Conservation (phyloP, 2,329 filamentous ascomycete genomes). For the Colletotrichum echinochloae region DNA sequence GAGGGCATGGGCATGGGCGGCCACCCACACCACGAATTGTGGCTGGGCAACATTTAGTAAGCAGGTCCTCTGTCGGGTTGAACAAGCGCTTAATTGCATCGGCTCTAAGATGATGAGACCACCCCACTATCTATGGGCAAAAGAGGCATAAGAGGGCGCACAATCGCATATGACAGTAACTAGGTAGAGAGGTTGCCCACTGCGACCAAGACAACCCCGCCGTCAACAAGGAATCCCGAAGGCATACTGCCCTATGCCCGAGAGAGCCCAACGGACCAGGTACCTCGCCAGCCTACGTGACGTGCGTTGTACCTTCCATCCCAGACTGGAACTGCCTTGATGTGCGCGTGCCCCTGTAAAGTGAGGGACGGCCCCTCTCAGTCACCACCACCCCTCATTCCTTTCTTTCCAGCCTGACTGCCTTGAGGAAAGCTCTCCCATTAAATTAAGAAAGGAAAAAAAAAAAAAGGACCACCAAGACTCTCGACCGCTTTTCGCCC, state of each 20-base stretch:
- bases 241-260: constrained; percentile 20
- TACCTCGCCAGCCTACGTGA: neutral
- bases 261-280: neutral
- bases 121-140: neutral
- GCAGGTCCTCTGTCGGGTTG: too few species aligned
- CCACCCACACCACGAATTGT: too few species aligned
- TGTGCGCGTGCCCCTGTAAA: constrained; percentile 11
- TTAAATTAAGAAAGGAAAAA: constrained; percentile 7
- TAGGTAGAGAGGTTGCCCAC: constrained; percentile 14
- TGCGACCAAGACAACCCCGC: constrained; percentile 7
- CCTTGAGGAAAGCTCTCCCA: constrained; percentile 33
- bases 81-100: constrained; percentile 1
- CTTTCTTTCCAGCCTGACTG: constrained; percentile 27
- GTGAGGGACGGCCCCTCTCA: neutral
- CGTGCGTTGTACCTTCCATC: neutral
- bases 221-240: constrained; percentile 9
- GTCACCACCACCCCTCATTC: constrained; percentile 27
- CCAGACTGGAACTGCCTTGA: neutral
- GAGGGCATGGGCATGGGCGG: too few species aligned
- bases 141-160: neutral
- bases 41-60: constrained; percentile 1
- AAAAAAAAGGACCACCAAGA: constrained; percentile 20
- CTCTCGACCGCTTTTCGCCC: constrained; percentile 4
- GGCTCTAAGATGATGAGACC: too few species aligned
- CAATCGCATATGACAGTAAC: constrained; percentile 7